Conservation (phyloP, 2,329 filamentous ascomycete genomes). For the Pyrenophora tritici-repentis region DNA sequence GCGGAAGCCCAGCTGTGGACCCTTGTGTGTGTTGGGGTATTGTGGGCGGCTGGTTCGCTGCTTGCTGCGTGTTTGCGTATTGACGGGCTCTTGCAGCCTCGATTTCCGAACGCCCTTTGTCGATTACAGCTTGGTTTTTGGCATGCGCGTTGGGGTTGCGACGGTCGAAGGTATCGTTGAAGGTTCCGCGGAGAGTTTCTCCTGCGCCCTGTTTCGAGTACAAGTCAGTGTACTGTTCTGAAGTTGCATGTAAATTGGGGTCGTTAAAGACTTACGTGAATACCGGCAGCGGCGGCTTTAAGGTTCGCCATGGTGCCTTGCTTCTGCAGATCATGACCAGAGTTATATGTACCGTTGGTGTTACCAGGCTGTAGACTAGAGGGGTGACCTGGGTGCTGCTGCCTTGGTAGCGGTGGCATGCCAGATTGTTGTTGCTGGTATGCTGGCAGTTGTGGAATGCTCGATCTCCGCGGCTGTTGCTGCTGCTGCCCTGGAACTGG, state of each 20-base stretch:
- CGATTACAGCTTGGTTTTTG: constrained; percentile 42
- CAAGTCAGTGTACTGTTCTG: too few species aligned
- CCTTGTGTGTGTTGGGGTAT: constrained; percentile 1
- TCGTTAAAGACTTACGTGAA: constrained; percentile 35
- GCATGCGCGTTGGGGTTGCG: constrained; percentile 36
- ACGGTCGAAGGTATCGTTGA: constrained; percentile 41
- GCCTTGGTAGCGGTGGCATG: constrained; percentile 13
- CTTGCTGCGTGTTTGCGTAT: constrained; percentile 16
- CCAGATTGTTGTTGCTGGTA: constrained; percentile 21
- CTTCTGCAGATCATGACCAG: constrained; percentile 32
- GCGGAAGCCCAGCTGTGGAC: neutral
- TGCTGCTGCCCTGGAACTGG: constrained; percentile 6
- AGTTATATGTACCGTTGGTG: constrained; percentile 28
- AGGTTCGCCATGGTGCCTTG: constrained; percentile 41
- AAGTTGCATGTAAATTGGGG: too few species aligned
- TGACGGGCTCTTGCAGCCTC: constrained; percentile 27
- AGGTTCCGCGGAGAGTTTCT: constrained; percentile 43
- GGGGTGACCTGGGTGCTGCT: constrained; percentile 1
- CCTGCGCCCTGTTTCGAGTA: constrained; percentile 34
- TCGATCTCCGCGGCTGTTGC: neutral
- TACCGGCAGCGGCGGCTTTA: constrained; percentile 42
- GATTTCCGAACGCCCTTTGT: constrained; percentile 40
- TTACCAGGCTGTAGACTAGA: constrained; percentile 10
- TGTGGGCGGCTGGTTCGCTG: constrained; percentile 9
- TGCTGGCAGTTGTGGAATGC: constrained; percentile 4